Evolutionary conservation across 805 yeast genomes (phyloP).

Genomic region (Yamadazyma laniorum): DNA sequence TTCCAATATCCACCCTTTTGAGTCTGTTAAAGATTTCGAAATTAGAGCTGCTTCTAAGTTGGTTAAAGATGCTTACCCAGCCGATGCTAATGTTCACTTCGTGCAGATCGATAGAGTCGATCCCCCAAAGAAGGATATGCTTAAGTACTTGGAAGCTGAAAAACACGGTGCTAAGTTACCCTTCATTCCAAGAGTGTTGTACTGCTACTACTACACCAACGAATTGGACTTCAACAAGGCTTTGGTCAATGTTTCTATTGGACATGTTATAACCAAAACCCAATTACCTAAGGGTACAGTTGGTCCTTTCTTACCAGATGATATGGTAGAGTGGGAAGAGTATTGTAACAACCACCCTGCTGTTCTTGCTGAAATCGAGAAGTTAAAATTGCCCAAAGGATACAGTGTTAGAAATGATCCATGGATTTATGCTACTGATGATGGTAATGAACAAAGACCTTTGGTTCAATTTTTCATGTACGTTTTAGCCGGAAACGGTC

Average conservation of each 20-base stretch:
- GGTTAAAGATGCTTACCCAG: conserved; percentile 56
- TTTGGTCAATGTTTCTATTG: conserved; percentile 60
- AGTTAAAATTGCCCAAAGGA: conserved; percentile 59
- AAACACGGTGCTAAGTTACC: conserved; percentile 49
- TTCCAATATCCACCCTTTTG: conserved; percentile 51
- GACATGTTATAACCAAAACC: conserved; percentile 58
- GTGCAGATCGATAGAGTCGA: conserved; percentile 66
- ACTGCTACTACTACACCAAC: conserved; percentile 64
- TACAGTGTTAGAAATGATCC: conserved; percentile 64
- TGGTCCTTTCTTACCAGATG: conserved; percentile 73
- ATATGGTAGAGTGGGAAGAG: conserved; percentile 53
- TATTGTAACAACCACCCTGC: conserved; percentile 52
- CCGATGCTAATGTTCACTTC: conserved; percentile 56
- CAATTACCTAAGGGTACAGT: conserved; percentile 58
- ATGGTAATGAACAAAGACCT: conserved; percentile 56
- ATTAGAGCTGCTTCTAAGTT: conserved; percentile 56
- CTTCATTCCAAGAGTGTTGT: conserved; percentile 64
- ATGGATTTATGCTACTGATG: conserved; percentile 86
- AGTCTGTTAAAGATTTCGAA: conserved; percentile 57
- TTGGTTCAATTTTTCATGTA: conserved; percentile 75
- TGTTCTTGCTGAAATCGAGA: conserved; percentile 62
- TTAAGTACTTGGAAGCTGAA: conserved; percentile 66
- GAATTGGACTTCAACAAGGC: conserved; percentile 62
- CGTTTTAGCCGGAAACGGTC: conserved; percentile 58
- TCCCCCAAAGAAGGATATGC: conserved; percentile 76